Evolutionary conservation across 768 basidiomycete genomes (phyloP).

Genomic region (Lentinula boryana): DNA sequence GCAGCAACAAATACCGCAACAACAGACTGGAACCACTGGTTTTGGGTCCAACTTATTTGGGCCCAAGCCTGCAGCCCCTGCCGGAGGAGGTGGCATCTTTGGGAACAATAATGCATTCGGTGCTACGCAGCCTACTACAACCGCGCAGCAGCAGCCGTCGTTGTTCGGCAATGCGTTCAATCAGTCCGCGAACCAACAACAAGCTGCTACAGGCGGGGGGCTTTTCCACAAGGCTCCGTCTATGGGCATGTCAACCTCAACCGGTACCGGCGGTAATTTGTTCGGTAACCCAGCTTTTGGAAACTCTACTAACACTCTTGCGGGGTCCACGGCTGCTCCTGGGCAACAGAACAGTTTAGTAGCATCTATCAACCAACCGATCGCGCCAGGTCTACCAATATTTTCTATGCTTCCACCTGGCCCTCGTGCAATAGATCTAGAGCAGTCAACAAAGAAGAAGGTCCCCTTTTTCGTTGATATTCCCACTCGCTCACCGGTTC

Average conservation of each 20-base stretch:
- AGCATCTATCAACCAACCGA: constrained; percentile 86
- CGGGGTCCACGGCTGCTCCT: constrained; percentile 33
- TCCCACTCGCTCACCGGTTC: constrained; percentile 65
- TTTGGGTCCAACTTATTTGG: constrained; percentile 34
- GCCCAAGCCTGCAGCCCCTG: constrained; percentile 31
- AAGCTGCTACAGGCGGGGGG: constrained; percentile 37
- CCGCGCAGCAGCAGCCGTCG: constrained; percentile 22
- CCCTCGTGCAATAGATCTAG: constrained; percentile 56
- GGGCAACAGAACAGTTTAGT: constrained; percentile 58
- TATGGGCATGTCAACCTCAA: constrained; percentile 37
- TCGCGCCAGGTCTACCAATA: constrained; percentile 64
- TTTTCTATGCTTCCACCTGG: constrained; percentile 72
- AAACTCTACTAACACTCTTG: constrained; percentile 25
- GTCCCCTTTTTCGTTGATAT: constrained; percentile 71
- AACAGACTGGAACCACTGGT: constrained; percentile 22
- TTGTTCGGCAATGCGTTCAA: constrained; percentile 50
- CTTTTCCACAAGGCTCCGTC: constrained; percentile 48
- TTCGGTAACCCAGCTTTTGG: constrained; percentile 32
- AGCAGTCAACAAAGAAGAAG: constrained; percentile 68
- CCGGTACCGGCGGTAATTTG: constrained; percentile 30
- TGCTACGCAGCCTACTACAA: constrained; percentile 28
- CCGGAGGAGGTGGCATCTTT: constrained; percentile 27
- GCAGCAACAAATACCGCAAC: constrained; percentile 30
- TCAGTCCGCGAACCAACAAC: constrained; percentile 34
- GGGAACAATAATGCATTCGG: constrained; percentile 28